These are phyloP conservation scores for Cyclaneusma minus DNA, from an alignment of 2,329 filamentous ascomycete species.

Conservation along the genomic window DNA sequence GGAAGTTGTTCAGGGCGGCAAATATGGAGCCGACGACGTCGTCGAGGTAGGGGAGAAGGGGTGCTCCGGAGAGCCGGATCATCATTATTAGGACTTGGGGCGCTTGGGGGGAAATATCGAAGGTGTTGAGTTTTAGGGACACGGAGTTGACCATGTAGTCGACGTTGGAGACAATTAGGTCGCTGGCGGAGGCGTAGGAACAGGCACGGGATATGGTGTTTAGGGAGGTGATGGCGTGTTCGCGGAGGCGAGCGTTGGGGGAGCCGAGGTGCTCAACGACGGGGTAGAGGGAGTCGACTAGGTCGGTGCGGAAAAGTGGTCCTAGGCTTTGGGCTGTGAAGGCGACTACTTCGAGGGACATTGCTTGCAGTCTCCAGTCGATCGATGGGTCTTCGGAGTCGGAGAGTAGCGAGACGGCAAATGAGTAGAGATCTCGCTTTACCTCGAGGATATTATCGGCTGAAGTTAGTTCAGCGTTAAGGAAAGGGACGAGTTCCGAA, in stretches of 20 bases:
- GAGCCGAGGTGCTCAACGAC: constrained; percentile 81
- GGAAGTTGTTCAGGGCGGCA: constrained; percentile 82
- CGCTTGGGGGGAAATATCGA: constrained; percentile 82
- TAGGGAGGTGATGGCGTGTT: constrained; percentile 69
- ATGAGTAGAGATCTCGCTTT: constrained; percentile 52
- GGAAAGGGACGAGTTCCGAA: constrained; percentile 46
- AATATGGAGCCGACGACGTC: constrained; percentile 88
- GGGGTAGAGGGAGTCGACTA: constrained; percentile 85
- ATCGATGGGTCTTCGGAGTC: constrained; percentile 28
- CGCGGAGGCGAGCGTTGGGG: constrained; percentile 47
- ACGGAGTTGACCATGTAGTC: constrained; percentile 96
- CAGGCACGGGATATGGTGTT: constrained; percentile 67
- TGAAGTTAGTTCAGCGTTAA: constrained; percentile 35
- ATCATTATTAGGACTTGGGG: constrained; percentile 90
- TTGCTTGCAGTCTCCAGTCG: constrained; percentile 62
- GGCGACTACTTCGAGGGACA: constrained; percentile 69
- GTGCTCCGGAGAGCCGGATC: constrained; percentile 71
- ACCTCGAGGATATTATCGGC: constrained; percentile 26
- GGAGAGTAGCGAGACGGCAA: constrained; percentile 46
- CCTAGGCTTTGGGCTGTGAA: constrained; percentile 56
- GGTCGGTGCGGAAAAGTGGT: constrained; percentile 59
- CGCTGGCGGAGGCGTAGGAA: constrained; percentile 57
- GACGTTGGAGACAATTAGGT: constrained; percentile 76
- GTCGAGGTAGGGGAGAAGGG: constrained; percentile 74
- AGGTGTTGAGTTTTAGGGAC: constrained; percentile 73